These are phyloP conservation scores for Neonectria ditissima DNA, from an alignment of 2,329 filamentous ascomycete genomes.

Conservation along the genomic window DNA sequence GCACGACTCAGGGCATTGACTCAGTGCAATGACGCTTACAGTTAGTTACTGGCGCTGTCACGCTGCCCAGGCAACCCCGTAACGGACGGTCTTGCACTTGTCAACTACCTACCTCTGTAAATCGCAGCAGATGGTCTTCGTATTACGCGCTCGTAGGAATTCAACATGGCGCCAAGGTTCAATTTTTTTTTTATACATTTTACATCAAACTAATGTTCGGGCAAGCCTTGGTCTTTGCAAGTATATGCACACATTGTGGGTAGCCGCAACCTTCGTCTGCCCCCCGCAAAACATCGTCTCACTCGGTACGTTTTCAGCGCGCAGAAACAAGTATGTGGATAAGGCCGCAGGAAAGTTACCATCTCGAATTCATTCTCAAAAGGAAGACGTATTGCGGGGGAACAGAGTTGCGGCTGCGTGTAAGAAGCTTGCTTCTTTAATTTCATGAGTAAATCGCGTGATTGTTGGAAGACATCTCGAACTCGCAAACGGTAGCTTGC, in stretches of 20 bases:
- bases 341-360: no score
- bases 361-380: neutral
- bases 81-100: constrained; percentile 2
- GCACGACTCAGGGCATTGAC: constrained; percentile 19
- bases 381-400: neutral
- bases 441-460: neutral
- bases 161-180: neutral
- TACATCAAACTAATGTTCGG: constrained; percentile 4
- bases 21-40: constrained; percentile 22
- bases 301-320: no score
- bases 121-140: neutral
- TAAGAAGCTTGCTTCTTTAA: neutral
- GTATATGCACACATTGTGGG: no score
- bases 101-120: no score
- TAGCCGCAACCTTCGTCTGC: no score
- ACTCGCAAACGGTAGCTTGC: neutral
- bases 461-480: neutral
- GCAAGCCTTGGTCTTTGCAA: no score
- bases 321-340: no score
- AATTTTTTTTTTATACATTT: neutral
- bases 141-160: neutral
- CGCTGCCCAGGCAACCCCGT: constrained; percentile 21
- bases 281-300: no score
- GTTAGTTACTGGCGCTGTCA: constrained; percentile 10
- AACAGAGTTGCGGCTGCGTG: neutral